phyloP scores from a whole-genome alignment of 495 filamentous ascomycete genomes.

The Neurospora sp. region DNA sequence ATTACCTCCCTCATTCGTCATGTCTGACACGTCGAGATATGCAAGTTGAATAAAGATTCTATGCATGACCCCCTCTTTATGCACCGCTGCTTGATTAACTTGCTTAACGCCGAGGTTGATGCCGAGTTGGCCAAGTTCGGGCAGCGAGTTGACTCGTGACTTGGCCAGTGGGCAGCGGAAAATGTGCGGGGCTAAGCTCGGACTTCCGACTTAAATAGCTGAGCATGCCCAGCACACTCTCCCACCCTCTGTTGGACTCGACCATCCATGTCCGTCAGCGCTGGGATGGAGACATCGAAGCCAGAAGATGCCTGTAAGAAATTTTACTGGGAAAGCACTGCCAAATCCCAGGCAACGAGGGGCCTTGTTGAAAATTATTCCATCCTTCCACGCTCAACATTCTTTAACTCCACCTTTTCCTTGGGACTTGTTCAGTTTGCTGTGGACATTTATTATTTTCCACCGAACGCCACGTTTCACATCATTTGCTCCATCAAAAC shows the following conservation, averaged over 20 bases:
- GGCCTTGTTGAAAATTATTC: background rate
- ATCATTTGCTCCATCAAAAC: background rate
- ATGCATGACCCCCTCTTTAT: background rate
- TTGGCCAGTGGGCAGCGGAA: background rate
- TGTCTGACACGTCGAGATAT: background rate
- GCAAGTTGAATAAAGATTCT: background rate
- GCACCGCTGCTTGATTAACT: background rate
- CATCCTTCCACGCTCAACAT: background rate
- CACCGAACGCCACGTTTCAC: background rate
- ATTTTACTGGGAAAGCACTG: background rate
- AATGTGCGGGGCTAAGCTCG: background rate
- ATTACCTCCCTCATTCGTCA: background rate
- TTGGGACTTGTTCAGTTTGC: background rate
- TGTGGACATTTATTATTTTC: background rate
- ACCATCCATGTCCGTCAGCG: background rate
- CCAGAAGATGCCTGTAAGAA: background rate
- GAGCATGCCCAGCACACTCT: background rate
- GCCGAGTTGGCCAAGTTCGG: background rate
- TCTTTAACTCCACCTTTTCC: background rate
- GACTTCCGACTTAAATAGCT: background rate
- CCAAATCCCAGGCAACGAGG: background rate
- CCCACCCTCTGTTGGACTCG: background rate
- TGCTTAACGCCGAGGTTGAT: background rate
- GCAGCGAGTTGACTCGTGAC: background rate
- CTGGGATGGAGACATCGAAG: background rate